These are phyloP conservation scores for Rhodotorula sp. DNA, from an alignment of 1,284 basidiomycete genomes.

Conservation along the genomic window DNA sequence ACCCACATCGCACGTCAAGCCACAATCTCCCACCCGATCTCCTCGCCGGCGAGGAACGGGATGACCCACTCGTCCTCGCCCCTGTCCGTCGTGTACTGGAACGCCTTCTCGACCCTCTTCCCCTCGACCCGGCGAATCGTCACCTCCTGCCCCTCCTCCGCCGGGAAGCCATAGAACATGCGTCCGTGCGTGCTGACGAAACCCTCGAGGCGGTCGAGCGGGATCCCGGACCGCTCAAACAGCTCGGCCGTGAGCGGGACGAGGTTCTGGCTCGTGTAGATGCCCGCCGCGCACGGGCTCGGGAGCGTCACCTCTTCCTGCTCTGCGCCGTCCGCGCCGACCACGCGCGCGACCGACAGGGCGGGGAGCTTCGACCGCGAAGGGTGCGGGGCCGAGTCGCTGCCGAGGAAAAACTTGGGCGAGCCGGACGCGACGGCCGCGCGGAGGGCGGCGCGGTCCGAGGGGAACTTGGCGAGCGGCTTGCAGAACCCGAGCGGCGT, in stretches of 20 bases:
- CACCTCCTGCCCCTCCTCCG: constrained; percentile 50
- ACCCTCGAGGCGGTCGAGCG: constrained; percentile 73
- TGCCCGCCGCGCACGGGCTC: constrained; percentile 79
- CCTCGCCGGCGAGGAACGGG: constrained; percentile 89
- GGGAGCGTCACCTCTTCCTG: constrained; percentile 50
- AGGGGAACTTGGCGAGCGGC: constrained; percentile 94
- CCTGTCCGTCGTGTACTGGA: constrained; percentile 56
- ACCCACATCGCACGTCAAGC: constrained; percentile 32
- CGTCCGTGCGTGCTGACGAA: constrained; percentile 79
- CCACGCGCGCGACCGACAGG: constrained; percentile 52
- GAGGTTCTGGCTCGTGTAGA: constrained; percentile 87
- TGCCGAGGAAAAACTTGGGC: constrained; percentile 95
- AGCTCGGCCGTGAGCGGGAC: constrained; percentile 83
- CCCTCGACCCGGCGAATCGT: constrained; percentile 54
- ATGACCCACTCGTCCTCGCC: constrained; percentile 62
- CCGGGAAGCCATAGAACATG: constrained; percentile 67
- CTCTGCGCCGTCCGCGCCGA: neutral
- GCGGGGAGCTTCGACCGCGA: constrained; percentile 75
- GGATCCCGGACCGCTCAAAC: constrained; percentile 65
- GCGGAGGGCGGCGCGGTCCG: constrained; percentile 82
- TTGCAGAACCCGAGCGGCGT: constrained; percentile 98
- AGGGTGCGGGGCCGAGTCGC: constrained; percentile 94
- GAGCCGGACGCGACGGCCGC: constrained; percentile 79
- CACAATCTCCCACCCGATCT: constrained; percentile 75
- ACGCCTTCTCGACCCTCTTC: constrained; percentile 56